Evolutionary conservation across 2,329 filamentous ascomycete species (phyloP).

Genomic region (Tolypocladium paradoxum): DNA sequence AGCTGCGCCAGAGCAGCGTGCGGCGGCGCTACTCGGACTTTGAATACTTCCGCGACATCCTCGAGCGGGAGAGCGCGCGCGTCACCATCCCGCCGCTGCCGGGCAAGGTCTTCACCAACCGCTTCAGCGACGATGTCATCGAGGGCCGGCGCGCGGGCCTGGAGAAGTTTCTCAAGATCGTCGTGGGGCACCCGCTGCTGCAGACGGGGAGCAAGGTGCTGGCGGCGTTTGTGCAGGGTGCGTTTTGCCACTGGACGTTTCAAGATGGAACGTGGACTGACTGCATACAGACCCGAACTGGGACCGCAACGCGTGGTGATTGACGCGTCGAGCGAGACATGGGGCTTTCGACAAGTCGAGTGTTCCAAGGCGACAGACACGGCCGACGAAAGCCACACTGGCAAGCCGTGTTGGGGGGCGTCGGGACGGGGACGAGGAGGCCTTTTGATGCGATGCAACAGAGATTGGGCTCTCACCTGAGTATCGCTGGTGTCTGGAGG

Average conservation of each 20-base stretch:
- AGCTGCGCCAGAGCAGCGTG: constrained; percentile 79
- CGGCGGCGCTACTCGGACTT: constrained; percentile 95
- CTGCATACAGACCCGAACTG: constrained; percentile 60
- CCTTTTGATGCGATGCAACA: not conserved
- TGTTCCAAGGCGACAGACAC: not conserved
- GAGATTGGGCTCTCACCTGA: not conserved
- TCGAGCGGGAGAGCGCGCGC: constrained; percentile 87
- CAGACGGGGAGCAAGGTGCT: constrained; percentile 97
- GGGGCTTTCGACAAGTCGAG: not conserved
- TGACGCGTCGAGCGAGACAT: not conserved
- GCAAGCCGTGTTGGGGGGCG: not conserved
- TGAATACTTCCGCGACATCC: constrained; percentile 95
- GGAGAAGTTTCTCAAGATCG: constrained; percentile 94
- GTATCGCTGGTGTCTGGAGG: not conserved
- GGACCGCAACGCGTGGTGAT: constrained; percentile 83
- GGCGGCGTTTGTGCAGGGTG: constrained; percentile 93
- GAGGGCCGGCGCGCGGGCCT: constrained; percentile 85
- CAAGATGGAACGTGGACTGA: not conserved
- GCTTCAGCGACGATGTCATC: constrained; percentile 97
- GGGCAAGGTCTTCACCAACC: constrained; percentile 95
- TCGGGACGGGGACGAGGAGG: not conserved
- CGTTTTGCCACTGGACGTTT: constrained; percentile 1
- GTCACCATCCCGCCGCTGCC: constrained; percentile 94
- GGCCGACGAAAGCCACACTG: not conserved
- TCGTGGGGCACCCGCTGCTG: constrained; percentile 88